Evolutionary conservation across 805 yeast genomes (phyloP), one percentile per base, ranked within the genome.

Genomic region (Teunomyces aglyptinius): DNA sequence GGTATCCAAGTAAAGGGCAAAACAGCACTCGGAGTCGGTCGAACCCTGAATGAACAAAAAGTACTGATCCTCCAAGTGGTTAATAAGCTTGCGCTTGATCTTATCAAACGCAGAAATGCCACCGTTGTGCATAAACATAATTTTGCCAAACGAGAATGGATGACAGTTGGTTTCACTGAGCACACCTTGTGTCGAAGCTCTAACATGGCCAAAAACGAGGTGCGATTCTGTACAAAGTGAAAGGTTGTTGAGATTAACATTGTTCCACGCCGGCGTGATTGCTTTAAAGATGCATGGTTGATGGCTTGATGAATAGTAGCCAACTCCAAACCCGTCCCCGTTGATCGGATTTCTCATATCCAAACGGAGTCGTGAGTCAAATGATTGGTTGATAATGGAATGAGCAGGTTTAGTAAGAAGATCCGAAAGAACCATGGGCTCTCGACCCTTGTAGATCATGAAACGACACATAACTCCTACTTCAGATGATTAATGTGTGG

Each of bases 291-390:
- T 78, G 65, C 98, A 94, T 20, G 99, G 98, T 1, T 89, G 87
- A 36, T 81, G 80, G 35, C 55, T 57, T 10, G 63, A 51, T 6
- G 70, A 58, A 45, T 94, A 94, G 68, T 94, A 94, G 0, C 98
- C 98, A 18, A 94, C 92, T 1, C 99, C 99, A 65, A 94, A 94
- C 0, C 99, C 99, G 65, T 94, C 99, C 35, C 99, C 99, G 63
- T 94, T 94, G 55, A 94, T 89, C 1, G 99, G 98, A 44, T 96
- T 81, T 53, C 95, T 72, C 68, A 82, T 84, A 60, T 94, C 98
- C 13, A 94, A 74, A 46, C 99, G 75, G 33, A 94, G 74, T 41
- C 99, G 69, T 34, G 94, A 83, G 63, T 94, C 99, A 60, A 87
- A 94, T 2, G 96, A 88, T 61, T 94, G 99, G 64, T 92, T 92